Evolutionary conservation across 257 asterid genomes (phyloP), one percentile per base, ranked within the genome.

Genomic region (Cinchona pubescens): DNA sequence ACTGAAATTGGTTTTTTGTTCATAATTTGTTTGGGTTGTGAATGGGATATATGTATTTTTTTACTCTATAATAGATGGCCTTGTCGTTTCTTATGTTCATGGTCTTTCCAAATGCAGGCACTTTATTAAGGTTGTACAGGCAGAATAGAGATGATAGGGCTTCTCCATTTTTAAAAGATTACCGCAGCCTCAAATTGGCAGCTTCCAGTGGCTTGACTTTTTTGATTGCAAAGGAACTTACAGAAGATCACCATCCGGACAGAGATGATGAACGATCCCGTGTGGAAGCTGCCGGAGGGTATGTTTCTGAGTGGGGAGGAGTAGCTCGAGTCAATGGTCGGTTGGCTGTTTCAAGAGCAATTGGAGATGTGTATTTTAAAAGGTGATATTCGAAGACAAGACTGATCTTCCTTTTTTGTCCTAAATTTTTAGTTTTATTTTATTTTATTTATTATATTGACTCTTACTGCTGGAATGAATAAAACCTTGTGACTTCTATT

Each of bases 181-280:
- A 86, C 61, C 83, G 74, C 72, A 86, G 84, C 75, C 83, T 91
- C 69, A 91, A 88, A 84, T 64, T 83, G 77, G 88, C 88, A 80
- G 90, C 91, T 77, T 86, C 97, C 74, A 81, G 87, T 71, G 92
- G 97, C 69, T 89, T 94, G 94, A 75, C 80, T 49, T 82, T 78
- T 79, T 79, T 92, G 81, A 83, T 83, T 74, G 88, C 99, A 53
- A 94, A 88, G 87, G 96, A 92, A 79, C 85, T 94, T 86, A 94
- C 99, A 76, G 79, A 85, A 69, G 99, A 94, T 83, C 99, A 94
- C 86, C 99, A 92, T 83, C 99, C 96, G 58, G 98, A 94, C 80
- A 87, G 97, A 79, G 96, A 88, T 72, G 99, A 91, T 76, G 99
- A 94, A 83, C 90, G 89, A 79, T 78, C 85, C 19, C 86, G 99